Base-by-base conservation (phyloP, 2,329 filamentous ascomycete species). In the Colletotrichum phormii region DNA sequence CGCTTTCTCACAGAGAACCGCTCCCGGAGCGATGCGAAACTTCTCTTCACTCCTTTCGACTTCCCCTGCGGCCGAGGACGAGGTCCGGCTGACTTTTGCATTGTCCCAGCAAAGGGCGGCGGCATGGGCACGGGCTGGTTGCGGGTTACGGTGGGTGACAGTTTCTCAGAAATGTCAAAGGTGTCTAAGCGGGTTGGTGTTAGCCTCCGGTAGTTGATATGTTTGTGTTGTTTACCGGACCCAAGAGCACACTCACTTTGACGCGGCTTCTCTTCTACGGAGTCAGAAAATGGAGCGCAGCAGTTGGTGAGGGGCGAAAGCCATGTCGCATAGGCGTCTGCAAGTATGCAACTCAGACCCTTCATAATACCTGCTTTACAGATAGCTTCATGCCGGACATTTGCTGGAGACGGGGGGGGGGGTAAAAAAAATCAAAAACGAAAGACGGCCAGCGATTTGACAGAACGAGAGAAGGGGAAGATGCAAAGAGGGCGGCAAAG, bases 1-100 rank as follows among this genome's bases (percentile, higher is more conserved):
- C 84, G 82, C 77, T 82, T 87, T 80, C 83, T 87, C 76, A 82
- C 80, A 64, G 86, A 85, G 77, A 86, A 85, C 76, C 81, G 82
- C 73, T 73, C 55, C 58, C 82, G 81, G 77, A 79, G 81, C 76
- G 84, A 82, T 75, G 82, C 78, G 77, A 83, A 79, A 57, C 78
- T 81, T 76, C 79, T 84, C 62, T 78, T 84, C 64, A 81, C 78
- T 74, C 80, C 79, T 58, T 76, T 77, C 77, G 81, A 77, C 79
- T 77, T 77, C 71, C 76, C 77, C 54, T 78, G 78, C 64, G 74
- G 74, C 70, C 76, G 79, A 72, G 77, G 78, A 31, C 71, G 75
- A 51, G 76, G 65, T 51, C 54, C 67, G 64, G 29, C 54, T 62
- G 66, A 42, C 67, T 69, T 63, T 74, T 77, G 77, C 72, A 76